Conservation (phyloP, 305 asterid genomes). For the Solanum chacoense region DNA sequence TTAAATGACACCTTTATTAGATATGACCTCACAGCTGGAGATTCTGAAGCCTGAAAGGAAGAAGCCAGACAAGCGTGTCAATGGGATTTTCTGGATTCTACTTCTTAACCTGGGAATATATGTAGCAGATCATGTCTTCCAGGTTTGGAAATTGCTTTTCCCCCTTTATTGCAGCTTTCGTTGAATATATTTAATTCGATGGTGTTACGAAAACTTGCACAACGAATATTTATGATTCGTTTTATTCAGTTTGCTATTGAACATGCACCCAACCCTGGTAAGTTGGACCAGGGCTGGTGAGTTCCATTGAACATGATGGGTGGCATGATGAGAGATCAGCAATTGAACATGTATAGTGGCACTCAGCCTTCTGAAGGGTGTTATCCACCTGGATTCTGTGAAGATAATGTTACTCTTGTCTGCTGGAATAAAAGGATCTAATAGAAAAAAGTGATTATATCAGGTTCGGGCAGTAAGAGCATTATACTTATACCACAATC, state of each 20-base stretch:
- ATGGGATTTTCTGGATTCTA: constrained; percentile 86
- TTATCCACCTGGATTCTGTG: background rate
- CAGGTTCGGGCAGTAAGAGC: constrained; percentile 59
- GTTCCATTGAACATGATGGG: background rate
- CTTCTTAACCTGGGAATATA: constrained; percentile 71
- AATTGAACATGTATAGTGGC: background rate
- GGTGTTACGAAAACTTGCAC: background rate
- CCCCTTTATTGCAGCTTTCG: background rate
- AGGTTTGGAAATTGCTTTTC: constrained; percentile 30
- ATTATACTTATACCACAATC: constrained; percentile 75
- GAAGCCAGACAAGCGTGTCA: constrained; percentile 63
- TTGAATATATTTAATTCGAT: background rate
- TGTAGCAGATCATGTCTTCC: constrained; percentile 77
- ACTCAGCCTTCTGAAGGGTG: background rate
- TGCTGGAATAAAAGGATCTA: background rate
- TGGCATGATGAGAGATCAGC: background rate
- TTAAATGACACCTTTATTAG: constrained; percentile 46
- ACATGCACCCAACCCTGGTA: background rate
- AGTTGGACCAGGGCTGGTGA: background rate
- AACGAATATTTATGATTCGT: background rate
- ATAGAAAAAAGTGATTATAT: background rate
- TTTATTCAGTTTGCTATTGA: background rate
- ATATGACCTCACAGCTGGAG: constrained; percentile 78
- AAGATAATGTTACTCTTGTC: background rate
- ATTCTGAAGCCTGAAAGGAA: constrained; percentile 47